Conservation (phyloP, 306 rosid genomes). For the Abrus precatorius region DNA sequence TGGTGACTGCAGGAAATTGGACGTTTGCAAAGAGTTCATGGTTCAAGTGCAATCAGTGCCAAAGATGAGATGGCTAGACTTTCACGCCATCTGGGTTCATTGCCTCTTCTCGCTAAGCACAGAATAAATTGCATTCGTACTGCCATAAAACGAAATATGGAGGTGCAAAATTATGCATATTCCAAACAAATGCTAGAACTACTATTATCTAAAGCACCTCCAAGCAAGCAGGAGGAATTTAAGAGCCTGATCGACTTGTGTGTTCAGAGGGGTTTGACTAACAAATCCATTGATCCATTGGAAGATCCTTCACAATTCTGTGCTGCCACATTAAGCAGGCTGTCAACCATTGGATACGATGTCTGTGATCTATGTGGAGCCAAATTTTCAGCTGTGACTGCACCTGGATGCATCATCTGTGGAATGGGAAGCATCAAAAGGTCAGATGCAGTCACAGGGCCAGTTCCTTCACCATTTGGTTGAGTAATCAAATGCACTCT, state of each 20-base stretch:
- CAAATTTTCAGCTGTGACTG: constrained; percentile 82
- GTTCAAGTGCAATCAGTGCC: constrained; percentile 93
- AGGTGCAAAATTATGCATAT: constrained; percentile 92
- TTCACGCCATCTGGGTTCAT: constrained; percentile 94
- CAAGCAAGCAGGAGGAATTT: constrained; percentile 88
- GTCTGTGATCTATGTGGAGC: constrained; percentile 99
- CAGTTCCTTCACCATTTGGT: constrained; percentile 96
- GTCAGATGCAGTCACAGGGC: constrained; percentile 87
- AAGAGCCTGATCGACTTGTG: constrained; percentile 89
- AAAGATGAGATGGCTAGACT: constrained; percentile 99
- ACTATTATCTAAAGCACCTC: constrained; percentile 89
- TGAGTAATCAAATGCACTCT: constrained; percentile 49
- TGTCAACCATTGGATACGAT: constrained; percentile 95
- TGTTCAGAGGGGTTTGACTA: constrained; percentile 88
- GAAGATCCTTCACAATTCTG: constrained; percentile 99
- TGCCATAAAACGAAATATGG: constrained; percentile 95
- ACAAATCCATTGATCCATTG: constrained; percentile 90
- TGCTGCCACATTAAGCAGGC: constrained; percentile 91
- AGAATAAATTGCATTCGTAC: constrained; percentile 97
- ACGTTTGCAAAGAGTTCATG: constrained; percentile 89
- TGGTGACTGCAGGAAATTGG: constrained; percentile 80
- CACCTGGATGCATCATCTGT: constrained; percentile 94
- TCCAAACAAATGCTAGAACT: constrained; percentile 97
- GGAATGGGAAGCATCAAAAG: constrained; percentile 98
- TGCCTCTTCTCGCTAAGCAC: constrained; percentile 96